Base-by-base conservation (phyloP, 176 grass and related monocot genomes). In the Paspalum vaginatum region DNA sequence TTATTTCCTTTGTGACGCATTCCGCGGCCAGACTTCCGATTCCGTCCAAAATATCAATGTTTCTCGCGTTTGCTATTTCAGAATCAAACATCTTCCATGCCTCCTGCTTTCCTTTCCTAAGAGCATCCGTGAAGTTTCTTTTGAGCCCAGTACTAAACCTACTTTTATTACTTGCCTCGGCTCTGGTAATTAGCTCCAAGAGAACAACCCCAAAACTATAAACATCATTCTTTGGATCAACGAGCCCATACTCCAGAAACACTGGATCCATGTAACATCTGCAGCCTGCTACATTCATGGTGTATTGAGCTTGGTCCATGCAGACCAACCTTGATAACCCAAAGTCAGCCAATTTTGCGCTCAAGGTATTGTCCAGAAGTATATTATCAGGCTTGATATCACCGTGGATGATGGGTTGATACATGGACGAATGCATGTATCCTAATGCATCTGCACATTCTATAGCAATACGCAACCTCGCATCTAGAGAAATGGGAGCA, bases 381-480 rank as follows among this genome's bases (percentile, higher is more conserved):
- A 74, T 56, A 51, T 74, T 74, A 41, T 55, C 50, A 22, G 70
- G 70, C 37, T 74, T 74, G 51, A 74, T 56, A 74, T 74, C 70
- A 3, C 50, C 32, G 11, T 74, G 70, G 56, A 74, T 21, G 17
- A 74, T 74, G 1, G 70, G 70, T 41, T 56, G 50, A 11, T 74
- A 74, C 70, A 74, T 74, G 9, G 50, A 55, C 3, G 32, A 55
- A 56, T 74, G 70, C 70, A 74, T 74, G 51, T 74, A 74, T 13
- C 32, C 17, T 21, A 74, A 74, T 8, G 70, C 50, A 6, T 74
- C 70, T 56, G 70, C 70, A 22, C 70, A 74, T 40, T 74, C 70
- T 12, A 56, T 41, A 14, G 70, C 50, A 56, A 74, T 74, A 74
- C 17, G 2, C 50, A 74, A 22, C 18, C 70, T 40, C 40, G 17